Evolutionary conservation across 2,329 filamentous ascomycete species (phyloP).

Genomic region (Ascosphaera apis): DNA sequence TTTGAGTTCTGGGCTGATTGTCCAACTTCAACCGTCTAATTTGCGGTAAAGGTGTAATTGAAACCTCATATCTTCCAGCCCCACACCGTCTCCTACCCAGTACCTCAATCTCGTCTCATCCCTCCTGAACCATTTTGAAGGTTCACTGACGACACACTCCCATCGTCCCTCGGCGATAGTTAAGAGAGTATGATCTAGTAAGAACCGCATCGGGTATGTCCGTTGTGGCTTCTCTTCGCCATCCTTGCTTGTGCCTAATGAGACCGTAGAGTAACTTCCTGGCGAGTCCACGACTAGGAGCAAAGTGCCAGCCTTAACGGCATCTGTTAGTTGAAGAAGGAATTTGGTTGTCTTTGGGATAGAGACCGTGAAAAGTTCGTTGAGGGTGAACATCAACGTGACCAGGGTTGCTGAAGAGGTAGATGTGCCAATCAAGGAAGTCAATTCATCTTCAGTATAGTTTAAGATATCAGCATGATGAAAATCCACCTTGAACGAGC

Average conservation of each 20-base stretch:
- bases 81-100: constrained; percentile 68
- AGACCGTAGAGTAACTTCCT: constrained; percentile 72
- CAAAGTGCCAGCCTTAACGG: constrained; percentile 35
- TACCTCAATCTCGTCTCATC: constrained; percentile 40
- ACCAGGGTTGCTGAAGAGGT: constrained; percentile 29
- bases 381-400: constrained; percentile 81
- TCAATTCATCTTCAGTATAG: constrained; percentile 16
- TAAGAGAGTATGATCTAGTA: constrained; percentile 62
- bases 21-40: constrained; percentile 4
- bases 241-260: constrained; percentile 27
- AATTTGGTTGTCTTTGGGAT: constrained; percentile 55
- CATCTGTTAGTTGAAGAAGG: constrained; percentile 42
- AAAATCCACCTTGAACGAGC: constrained; percentile 18
- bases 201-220: constrained; percentile 83
- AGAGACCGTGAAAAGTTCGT: constrained; percentile 71
- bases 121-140: constrained; percentile 70
- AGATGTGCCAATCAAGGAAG: constrained; percentile 11
- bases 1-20: too few species aligned
- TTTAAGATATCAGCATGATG: constrained; percentile 28
- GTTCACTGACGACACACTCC: constrained; percentile 52
- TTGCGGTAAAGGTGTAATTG: constrained; percentile 63
- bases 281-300: constrained; percentile 81
- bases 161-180: constrained; percentile 30
- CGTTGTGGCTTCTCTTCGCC: constrained; percentile 9
- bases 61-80: constrained; percentile 84